Evolutionary conservation across 495 filamentous ascomycete species (phyloP).

Genomic region (Bombardia bombarda): DNA sequence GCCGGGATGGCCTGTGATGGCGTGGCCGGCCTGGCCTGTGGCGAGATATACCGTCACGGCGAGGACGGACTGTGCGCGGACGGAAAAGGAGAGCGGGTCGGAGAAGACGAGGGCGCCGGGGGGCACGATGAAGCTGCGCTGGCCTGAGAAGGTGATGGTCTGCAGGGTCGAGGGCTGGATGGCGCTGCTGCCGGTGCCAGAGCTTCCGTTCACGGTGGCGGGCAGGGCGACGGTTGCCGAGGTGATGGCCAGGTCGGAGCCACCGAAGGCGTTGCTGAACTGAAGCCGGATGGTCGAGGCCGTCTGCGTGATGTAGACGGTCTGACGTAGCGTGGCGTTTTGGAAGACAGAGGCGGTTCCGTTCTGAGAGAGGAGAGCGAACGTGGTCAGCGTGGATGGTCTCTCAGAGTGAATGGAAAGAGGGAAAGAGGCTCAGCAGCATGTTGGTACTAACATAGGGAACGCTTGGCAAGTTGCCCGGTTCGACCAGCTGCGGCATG

Average conservation of each 20-base stretch:
- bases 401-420: not conserved
- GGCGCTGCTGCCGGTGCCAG: slow-evolving; percentile 26
- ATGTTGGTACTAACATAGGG: slow-evolving; percentile 41
- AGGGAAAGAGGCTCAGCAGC: not conserved
- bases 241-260: slow-evolving; percentile 46
- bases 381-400: not conserved
- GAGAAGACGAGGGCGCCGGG: slow-evolving; percentile 49
- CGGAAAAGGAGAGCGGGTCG: slow-evolving; percentile 46
- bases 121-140: slow-evolving; percentile 36
- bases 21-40: slow-evolving; percentile 40
- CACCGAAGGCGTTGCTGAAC: slow-evolving; percentile 55
- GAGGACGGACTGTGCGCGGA: slow-evolving; percentile 36
- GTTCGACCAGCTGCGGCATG: slow-evolving; percentile 53
- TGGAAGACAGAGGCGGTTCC: slow-evolving; percentile 17
- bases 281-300: slow-evolving; percentile 40
- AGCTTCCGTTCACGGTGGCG: slow-evolving; percentile 19
- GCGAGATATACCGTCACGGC: slow-evolving; percentile 48
- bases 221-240: slow-evolving; percentile 47
- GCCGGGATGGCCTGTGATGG: slow-evolving; percentile 54
- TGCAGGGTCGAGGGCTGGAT: slow-evolving; percentile 35
- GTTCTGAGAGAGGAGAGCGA: slow-evolving; percentile 14
- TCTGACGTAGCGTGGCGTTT: slow-evolving; percentile 56
- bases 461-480: slow-evolving; percentile 41
- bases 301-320: slow-evolving; percentile 43
- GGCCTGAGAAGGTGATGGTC: slow-evolving; percentile 43